Percentiles rank a stretch among this genome's conserved stretches.
Evolutionary conservation across 805 yeast genomes (phyloP).

Genomic region (Hanseniaspora occidentalis): DNA sequence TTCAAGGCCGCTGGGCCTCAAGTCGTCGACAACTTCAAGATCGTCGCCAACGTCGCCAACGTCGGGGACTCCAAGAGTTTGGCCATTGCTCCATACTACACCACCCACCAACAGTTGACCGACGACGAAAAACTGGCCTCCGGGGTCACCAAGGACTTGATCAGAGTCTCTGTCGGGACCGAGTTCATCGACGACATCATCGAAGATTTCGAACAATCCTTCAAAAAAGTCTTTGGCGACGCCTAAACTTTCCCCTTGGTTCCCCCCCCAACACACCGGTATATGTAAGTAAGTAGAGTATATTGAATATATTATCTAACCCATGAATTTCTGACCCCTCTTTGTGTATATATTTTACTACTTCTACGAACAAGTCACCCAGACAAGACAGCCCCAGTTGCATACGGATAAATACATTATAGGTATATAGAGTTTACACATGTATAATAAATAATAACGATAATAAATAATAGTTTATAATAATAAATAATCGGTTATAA

Average conservation of each 20-base stretch:
- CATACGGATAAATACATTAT: no score
- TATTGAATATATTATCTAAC: no score
- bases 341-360: no score
- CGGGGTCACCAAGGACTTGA: conserved; percentile 81
- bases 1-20: conserved; percentile 69
- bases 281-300: no score
- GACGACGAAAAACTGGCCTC: conserved; percentile 70
- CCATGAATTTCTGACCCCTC: no score
- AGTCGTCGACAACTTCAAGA: conserved; percentile 70
- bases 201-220: conserved; percentile 79
- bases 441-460: no score
- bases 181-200: conserved; percentile 87
- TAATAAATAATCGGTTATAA: no score
- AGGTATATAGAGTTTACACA: no score
- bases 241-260: conserved; percentile 11
- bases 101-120: conserved; percentile 85
- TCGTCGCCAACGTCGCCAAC: conserved; percentile 89
- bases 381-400: no score
- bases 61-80: conserved; percentile 95
- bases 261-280: no score
- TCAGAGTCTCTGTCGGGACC: conserved; percentile 84
- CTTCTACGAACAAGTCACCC: no score
- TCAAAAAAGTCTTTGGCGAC: conserved; percentile 42
- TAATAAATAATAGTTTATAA: no score
- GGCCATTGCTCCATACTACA: conserved; percentile 91